Evolutionary conservation across 257 asterid species (phyloP).

Genomic region (Gentiana macrophylla): DNA sequence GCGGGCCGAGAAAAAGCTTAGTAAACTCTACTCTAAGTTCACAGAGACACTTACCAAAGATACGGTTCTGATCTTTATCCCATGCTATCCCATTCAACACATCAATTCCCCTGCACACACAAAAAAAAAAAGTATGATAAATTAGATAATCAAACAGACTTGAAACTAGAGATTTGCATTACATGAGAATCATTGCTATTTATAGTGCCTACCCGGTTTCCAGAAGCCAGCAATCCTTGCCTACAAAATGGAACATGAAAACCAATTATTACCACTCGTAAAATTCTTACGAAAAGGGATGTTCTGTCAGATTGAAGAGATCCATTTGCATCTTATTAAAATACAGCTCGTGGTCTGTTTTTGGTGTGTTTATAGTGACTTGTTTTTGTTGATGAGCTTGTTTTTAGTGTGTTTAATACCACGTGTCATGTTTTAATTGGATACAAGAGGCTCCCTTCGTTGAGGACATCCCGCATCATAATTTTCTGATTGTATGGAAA

Average conservation of each 20-base stretch:
- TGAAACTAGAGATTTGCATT: neutral
- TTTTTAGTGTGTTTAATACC: too few relatives aligned
- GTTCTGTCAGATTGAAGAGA: neutral
- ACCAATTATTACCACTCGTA: neutral
- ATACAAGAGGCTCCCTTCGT: too few relatives aligned
- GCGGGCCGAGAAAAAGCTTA: too few relatives aligned
- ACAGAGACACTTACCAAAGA: constrained; percentile 44
- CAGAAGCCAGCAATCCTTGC: constrained; percentile 41
- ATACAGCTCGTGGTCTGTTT: neutral
- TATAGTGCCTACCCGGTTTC: constrained; percentile 34
- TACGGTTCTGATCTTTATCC: constrained; percentile 51
- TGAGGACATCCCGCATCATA: too few relatives aligned
- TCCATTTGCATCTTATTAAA: neutral
- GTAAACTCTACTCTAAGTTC: too few relatives aligned
- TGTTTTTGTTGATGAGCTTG: too few relatives aligned
- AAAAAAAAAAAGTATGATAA: too few relatives aligned
- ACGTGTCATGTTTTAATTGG: too few relatives aligned
- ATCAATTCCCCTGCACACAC: constrained; percentile 47
- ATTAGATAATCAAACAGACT: too few relatives aligned
- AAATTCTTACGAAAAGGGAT: neutral
- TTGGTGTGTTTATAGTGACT: too few relatives aligned
- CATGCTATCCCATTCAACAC: constrained; percentile 95
- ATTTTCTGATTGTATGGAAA: too few relatives aligned
- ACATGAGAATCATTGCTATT: neutral
- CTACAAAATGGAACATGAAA: constrained; percentile 23